These are phyloP conservation scores for Pseudognaphalium luteoalbum DNA, from an alignment of 129 eudicot genomes.

Conservation along the genomic window DNA sequence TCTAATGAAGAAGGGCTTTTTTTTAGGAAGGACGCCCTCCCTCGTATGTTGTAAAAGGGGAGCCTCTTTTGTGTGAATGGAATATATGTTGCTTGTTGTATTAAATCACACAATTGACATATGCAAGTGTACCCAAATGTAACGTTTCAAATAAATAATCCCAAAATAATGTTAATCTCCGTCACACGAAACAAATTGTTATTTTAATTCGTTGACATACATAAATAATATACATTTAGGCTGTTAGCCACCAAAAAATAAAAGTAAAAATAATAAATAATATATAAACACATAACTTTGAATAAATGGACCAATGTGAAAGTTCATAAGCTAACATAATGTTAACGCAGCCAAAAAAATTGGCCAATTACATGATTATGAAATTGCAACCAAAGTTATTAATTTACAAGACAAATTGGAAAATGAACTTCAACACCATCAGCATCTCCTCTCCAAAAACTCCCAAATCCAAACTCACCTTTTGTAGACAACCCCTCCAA, in stretches of 20 bases:
- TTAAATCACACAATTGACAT: neutral
- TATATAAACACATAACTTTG: neutral
- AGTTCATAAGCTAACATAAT: constrained; percentile 7
- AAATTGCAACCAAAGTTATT: constrained; percentile 27
- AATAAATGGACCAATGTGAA: constrained; percentile 5
- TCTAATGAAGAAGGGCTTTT: no score
- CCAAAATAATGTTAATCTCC: constrained; percentile 7
- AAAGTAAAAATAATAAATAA: neutral
- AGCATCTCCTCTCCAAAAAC: constrained; percentile 76
- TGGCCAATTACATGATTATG: constrained; percentile 45
- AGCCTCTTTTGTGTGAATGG: no score
- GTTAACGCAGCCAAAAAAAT: constrained; percentile 17
- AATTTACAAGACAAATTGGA: constrained; percentile 36
- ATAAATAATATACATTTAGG: no score
- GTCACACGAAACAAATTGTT: neutral
- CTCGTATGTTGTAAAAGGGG: no score
- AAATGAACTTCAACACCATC: constrained; percentile 27
- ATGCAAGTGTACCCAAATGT: neutral
- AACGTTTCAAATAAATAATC: neutral
- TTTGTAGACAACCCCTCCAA: constrained; percentile 58
- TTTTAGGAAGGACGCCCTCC: no score
- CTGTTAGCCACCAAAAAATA: neutral
- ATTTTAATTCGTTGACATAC: neutral
- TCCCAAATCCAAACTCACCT: constrained; percentile 91
- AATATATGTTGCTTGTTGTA: constrained; percentile 1